Evolutionary conservation across 345 rosid genomes (phyloP), one percentile per base, ranked within the genome.

Genomic region (Hibiscus trionum): DNA sequence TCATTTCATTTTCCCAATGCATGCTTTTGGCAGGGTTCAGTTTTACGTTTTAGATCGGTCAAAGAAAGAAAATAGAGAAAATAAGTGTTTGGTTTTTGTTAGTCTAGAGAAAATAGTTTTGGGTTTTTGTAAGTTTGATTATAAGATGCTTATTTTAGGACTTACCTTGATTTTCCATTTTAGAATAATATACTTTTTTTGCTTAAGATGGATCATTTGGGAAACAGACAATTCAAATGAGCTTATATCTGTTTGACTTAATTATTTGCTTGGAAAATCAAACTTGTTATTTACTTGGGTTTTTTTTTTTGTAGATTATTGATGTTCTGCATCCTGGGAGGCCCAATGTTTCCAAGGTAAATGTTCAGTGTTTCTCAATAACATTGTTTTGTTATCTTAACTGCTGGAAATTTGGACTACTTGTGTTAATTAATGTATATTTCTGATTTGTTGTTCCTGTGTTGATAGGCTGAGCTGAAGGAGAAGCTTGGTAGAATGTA

Each of bases 251-350:
- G 70, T 65, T 11, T 46, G 56, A 44, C 2, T 21, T 42, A 7
- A 5, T 44, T 44, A 16, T 14, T 59, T 15, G 10, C 7, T 12
- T 72, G 11, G 62, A 3, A 12, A 27, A 29, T 66, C 15, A 58
- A 7, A 1, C 2, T 14, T 55, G 11, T 44, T 44, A 15, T 42
- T 16, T 3, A 12, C 11, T 72, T 61, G 21, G 0, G 1, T 21
- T 9, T 14, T 14, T 47, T 14, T 12, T 15, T 50, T 2, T 61
- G 60, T 29, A 89, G 94, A 77, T 89, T 37, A 82, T 86, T 75
- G 94, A 89, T 77, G 90, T 89, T 66, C 81, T 89, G 61, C 94
- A 89, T 75, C 94, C 94, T n/a, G 94, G 91, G 9, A 80, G 88
- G 61, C 72, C 91, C 61, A 89, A 87, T 87, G 91, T 89, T 53